Base-by-base conservation (phyloP, 306 rosid species). In the Ziziphus jujuba region DNA sequence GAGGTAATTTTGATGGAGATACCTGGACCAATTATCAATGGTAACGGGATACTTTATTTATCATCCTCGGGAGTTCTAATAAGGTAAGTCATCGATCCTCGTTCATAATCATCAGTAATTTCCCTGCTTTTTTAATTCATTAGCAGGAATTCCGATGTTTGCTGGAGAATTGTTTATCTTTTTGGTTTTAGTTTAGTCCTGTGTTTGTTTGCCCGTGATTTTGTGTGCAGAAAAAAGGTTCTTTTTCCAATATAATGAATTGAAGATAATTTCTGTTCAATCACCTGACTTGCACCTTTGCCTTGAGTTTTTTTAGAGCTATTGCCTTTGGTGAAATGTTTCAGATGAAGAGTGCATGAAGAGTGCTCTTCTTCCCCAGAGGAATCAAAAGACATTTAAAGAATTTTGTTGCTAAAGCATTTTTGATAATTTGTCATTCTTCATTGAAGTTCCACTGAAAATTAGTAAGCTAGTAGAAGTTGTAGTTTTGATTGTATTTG, bases 1-100 rank as follows among this genome's bases (percentile, higher is more conserved):
- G 61, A 44, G 67, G 63, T 35, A 20, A 36, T 70, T 45, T 65
- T 55, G 59, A 66, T 56, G 69, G 36, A 57, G 71, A 61, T 43
- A 66, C 58, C 33, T 60, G 40, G 31, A 40, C 61, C 31, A 28
- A 45, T 48, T 23, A 23, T 56, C 59, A 47, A 49, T 28, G 45
- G 12, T 14, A 51, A 23, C 34, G 64, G 65, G 64, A 55, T 63
- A 12, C 57, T 23, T 21, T 35, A 10, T 19, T 40, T 11, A 23
- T 35, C 72, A 56, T 72, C 33, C 54, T 56, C 57, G 9, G 10
- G 59, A 50, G 56, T 44, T 33, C n/a, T 50, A 12, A 59, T 47
- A 17, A 20, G 55, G 45, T 35, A 55, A 55, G 59, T 28, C 14
- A 55, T 55, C 59, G 12, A 52, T 52, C 19, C 57, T 52, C 28